Percentiles rank a stretch among this genome's conserved stretches.
Conservation (phyloP, 306 rosid species). For the Coriaria nepalensis region DNA sequence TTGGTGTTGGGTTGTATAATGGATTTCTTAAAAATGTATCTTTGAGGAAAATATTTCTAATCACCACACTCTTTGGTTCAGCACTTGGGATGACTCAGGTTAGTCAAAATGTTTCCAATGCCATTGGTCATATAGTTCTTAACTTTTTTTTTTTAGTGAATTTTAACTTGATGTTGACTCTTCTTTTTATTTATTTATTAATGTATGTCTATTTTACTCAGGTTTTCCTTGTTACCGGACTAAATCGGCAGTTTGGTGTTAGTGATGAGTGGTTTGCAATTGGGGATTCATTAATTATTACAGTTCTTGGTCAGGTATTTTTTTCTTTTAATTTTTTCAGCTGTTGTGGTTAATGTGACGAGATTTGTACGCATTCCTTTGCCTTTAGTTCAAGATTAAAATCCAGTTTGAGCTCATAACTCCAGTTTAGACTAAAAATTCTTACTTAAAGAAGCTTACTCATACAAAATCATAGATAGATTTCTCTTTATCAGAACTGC, state of each 20-base stretch:
- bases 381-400: constrained; percentile 8
- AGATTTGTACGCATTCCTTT: constrained; percentile 9
- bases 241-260: constrained; percentile 66
- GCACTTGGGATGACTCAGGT: constrained; percentile 97
- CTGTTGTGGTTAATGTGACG: too few relatives aligned
- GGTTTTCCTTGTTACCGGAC: constrained; percentile 85
- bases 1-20: constrained; percentile 89
- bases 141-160: too few relatives aligned
- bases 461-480: too few relatives aligned
- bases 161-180: too few relatives aligned
- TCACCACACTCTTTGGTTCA: constrained; percentile 58
- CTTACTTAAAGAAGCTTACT: too few relatives aligned
- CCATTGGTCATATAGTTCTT: too few relatives aligned
- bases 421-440: too few relatives aligned
- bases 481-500: too few relatives aligned
- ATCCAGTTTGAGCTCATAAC: not conserved
- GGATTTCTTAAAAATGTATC: constrained; percentile 83
- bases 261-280: constrained; percentile 93
- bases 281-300: constrained; percentile 90
- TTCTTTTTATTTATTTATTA: too few relatives aligned
- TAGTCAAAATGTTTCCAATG: constrained; percentile 14
- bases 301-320: constrained; percentile 86
- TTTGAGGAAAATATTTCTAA: constrained; percentile 59
- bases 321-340: constrained; percentile 12
- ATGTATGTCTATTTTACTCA: constrained; percentile 17